Evolutionary conservation across 2,329 filamentous ascomycete genomes (phyloP), one percentile per base, ranked within the genome.

Genomic region (Pyricularia sp.): DNA sequence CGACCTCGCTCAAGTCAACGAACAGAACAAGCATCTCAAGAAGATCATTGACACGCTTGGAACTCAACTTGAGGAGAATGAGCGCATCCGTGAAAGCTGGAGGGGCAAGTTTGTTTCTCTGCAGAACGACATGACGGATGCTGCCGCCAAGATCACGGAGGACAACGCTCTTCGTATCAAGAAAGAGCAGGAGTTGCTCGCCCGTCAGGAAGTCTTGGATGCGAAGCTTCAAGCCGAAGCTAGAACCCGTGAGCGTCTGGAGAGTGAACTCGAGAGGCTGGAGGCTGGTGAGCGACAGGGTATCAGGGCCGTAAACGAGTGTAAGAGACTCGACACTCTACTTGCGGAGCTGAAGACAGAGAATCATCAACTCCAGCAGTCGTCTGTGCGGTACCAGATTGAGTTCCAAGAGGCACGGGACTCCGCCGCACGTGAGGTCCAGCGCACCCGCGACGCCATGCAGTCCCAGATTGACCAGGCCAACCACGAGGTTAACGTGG

Each of bases 371-470:
- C 83, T 93, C 65, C 86, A 93, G 70, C 83, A 88, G 70, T 82
- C 83, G 66, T 83, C 85, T 24, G 81, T 86, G 68, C 84, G 86
- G 55, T 88, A 87, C 72, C 87, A 96, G 74, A 86, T 90, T 63
- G 92, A 97, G 71, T 89, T 93, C 70, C 85, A 91, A 66, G 90
- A 96, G 71, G 90, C 91, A 10, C 86, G 89, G 68, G 91, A 96
- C 70, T 87, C 86, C 62, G 91, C 86, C 65, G 86, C 88, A 55
- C 83, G 85, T 49, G 93, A 97, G 73, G 87, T 96, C 60, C 88
- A 93, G 73, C 88, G 91, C 61, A 90, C 88, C 16, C 89, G 89
- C 66, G 84, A 88, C 67, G 82, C 90, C 4, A 82, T 96, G 80
- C 89, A 96, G 73, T 83, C 84, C 13, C 91, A 97, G 72, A 79